phyloP scores from a whole-genome alignment of 495 filamentous ascomycete species.

The Daldinia decipiens region DNA sequence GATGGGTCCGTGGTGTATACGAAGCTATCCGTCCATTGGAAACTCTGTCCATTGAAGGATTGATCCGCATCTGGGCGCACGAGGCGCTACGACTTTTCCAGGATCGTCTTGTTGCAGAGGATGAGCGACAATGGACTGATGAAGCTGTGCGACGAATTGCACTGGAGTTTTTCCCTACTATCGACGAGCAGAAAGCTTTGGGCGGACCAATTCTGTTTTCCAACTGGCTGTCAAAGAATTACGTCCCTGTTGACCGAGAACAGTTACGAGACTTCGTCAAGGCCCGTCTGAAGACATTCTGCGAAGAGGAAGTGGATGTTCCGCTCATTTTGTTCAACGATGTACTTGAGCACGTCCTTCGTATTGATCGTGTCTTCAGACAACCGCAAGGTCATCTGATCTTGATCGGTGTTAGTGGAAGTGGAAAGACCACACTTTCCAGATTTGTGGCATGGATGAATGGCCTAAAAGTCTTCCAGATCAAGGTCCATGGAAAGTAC shows the following conservation, averaged over 20 bases:
- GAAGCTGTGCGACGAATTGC: conserved; percentile 86
- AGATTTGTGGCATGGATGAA: conserved; percentile 99
- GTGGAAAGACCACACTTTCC: conserved; percentile 97
- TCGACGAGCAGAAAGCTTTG: conserved; percentile 88
- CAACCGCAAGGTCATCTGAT: conserved; percentile 99
- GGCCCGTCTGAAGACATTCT: conserved; percentile 96
- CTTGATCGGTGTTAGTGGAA: conserved; percentile 96
- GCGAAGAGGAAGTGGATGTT: conserved; percentile 98
- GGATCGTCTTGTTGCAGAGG: conserved; percentile 91
- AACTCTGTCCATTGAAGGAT: conserved; percentile 83
- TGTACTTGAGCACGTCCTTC: conserved; percentile 95
- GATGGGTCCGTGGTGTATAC: conserved; percentile 97
- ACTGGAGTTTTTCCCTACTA: conserved; percentile 89
- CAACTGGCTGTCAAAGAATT: conserved; percentile 99
- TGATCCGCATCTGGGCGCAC: conserved; percentile 98
- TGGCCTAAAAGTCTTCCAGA: conserved; percentile 97
- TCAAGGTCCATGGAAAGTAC: conserved; percentile 99
- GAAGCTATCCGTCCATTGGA: conserved; percentile 95
- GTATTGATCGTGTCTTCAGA: conserved; percentile 97
- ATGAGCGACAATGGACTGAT: conserved; percentile 94
- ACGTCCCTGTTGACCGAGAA: conserved; percentile 94
- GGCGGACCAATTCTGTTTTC: conserved; percentile 95
- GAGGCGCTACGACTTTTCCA: conserved; percentile 96
- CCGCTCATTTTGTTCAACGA: conserved; percentile 98
- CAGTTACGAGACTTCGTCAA: conserved; percentile 96